A percentile compares a stretch with the other conserved stretches of the same genome.
Evolutionary conservation across 1,284 basidiomycete genomes (phyloP).

Genomic region (Cryptococcus sp.): DNA sequence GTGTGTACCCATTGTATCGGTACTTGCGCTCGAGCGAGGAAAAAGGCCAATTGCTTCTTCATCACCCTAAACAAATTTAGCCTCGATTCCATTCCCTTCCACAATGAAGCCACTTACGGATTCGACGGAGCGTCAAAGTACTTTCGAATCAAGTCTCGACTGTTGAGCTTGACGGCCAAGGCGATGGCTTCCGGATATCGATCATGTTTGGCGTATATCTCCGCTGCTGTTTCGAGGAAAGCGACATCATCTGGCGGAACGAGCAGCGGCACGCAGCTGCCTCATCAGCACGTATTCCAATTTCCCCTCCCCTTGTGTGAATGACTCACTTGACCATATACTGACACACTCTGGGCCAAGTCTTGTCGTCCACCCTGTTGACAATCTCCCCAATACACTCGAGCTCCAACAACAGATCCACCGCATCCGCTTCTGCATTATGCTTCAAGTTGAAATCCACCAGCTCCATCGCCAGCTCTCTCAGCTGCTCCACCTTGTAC

Average conservation of each 20-base stretch:
- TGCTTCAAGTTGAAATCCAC: conserved; percentile 88
- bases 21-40: conserved; percentile 87
- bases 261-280: conserved; percentile 81
- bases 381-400: conserved; percentile 81
- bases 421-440: conserved; percentile 97
- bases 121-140: conserved; percentile 86
- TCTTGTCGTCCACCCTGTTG: conserved; percentile 67
- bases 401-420: conserved; percentile 90
- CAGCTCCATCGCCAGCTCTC: conserved; percentile 73
- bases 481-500: conserved; percentile 57
- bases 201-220: conserved; percentile 80
- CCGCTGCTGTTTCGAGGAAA: conserved; percentile 85
- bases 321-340: conserved; percentile 85
- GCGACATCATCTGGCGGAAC: conserved; percentile 88
- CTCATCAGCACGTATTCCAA: conserved; percentile 11
- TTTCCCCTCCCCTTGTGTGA: background rate
- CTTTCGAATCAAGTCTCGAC: conserved; percentile 66
- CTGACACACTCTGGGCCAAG: conserved; percentile 86
- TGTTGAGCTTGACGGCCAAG: conserved; percentile 79
- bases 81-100: too few relatives aligned
- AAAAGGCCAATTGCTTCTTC: conserved; percentile 92
- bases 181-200: conserved; percentile 89
- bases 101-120: too few relatives aligned
- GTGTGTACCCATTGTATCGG: conserved; percentile 83
- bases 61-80: too few relatives aligned